Conservation (phyloP, 2,329 filamentous ascomycete species). For the Ophiobolus disseminans region DNA sequence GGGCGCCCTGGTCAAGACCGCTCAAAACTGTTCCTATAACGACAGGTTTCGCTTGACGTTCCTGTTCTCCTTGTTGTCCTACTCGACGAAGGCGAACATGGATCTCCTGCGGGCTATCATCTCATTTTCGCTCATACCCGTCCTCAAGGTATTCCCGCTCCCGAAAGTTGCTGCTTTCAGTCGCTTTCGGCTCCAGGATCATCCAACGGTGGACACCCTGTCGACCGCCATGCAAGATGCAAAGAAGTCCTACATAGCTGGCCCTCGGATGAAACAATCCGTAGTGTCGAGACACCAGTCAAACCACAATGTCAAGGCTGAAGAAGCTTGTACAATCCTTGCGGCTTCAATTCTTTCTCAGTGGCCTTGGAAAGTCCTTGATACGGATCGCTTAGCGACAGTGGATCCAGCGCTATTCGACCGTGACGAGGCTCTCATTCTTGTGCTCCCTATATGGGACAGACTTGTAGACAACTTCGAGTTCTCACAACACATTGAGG, state of each 20-base stretch:
- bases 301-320: slow-evolving; percentile 26
- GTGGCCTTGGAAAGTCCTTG: slow-evolving; percentile 50
- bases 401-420: slow-evolving; percentile 40
- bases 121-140: slow-evolving; percentile 53
- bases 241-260: slow-evolving; percentile 12
- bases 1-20: slow-evolving; percentile 54
- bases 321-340: slow-evolving; percentile 47
- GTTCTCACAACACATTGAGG: slow-evolving; percentile 53
- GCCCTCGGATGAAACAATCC: no score
- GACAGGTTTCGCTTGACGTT: slow-evolving; percentile 55
- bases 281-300: slow-evolving; percentile 30
- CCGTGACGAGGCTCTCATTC: slow-evolving; percentile 48
- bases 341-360: slow-evolving; percentile 49
- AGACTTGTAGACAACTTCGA: slow-evolving; percentile 58
- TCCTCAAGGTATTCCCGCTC: slow-evolving; percentile 49
- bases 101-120: slow-evolving; percentile 53
- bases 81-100: slow-evolving; percentile 49
- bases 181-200: slow-evolving; percentile 47
- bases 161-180: slow-evolving; percentile 43
- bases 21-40: slow-evolving; percentile 26
- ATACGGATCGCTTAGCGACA: slow-evolving; percentile 33
- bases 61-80: slow-evolving; percentile 55
- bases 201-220: slow-evolving; percentile 41
- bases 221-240: slow-evolving; percentile 35
- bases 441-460: slow-evolving; percentile 57